These are phyloP conservation scores for Aplosporella prunicola DNA, from an alignment of 2,329 filamentous ascomycete genomes.

Conservation along the genomic window DNA sequence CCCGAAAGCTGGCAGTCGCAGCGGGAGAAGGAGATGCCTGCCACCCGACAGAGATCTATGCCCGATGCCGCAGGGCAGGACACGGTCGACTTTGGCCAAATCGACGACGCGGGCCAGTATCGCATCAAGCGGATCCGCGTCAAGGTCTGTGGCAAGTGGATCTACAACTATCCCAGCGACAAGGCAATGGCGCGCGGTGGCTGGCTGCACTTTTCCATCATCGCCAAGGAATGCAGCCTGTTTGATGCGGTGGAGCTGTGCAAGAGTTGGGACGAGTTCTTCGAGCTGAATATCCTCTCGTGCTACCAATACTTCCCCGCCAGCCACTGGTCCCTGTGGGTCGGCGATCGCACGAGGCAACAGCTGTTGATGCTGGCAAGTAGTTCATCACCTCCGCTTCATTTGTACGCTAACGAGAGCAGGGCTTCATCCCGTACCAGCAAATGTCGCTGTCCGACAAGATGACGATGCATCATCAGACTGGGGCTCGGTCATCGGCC, in stretches of 20 bases:
- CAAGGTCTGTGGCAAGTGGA: conserved; percentile 39
- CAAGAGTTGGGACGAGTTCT: conserved; percentile 44
- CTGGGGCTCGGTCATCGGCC: conserved; percentile 24
- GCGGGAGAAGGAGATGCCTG: conserved; percentile 24
- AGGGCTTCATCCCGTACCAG: conserved; percentile 30
- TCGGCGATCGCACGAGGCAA: conserved; percentile 28
- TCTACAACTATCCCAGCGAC: conserved; percentile 44
- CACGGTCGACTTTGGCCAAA: conserved; percentile 28
- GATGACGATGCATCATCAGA: conserved; percentile 23
- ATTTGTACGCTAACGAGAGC: neutral
- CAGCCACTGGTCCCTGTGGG: conserved; percentile 36
- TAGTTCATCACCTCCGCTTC: conserved; percentile 14
- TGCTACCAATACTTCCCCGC: conserved; percentile 40
- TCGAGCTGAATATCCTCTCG: conserved; percentile 38
- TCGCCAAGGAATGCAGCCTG: conserved; percentile 40
- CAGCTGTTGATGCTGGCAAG: conserved; percentile 33
- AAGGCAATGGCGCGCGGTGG: conserved; percentile 39
- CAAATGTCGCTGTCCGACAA: conserved; percentile 25
- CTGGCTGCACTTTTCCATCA: conserved; percentile 43
- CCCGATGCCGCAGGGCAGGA: conserved; percentile 14
- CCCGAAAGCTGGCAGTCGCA: conserved; percentile 21
- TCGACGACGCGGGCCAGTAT: conserved; percentile 25
- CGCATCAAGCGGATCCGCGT: conserved; percentile 34
- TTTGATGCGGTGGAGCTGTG: conserved; percentile 39
- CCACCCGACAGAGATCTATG: conserved; percentile 11